Evolutionary conservation across 441 rosid species (phyloP), one percentile per base, ranked within the genome.

Genomic region (Metrosideros polymorpha): DNA sequence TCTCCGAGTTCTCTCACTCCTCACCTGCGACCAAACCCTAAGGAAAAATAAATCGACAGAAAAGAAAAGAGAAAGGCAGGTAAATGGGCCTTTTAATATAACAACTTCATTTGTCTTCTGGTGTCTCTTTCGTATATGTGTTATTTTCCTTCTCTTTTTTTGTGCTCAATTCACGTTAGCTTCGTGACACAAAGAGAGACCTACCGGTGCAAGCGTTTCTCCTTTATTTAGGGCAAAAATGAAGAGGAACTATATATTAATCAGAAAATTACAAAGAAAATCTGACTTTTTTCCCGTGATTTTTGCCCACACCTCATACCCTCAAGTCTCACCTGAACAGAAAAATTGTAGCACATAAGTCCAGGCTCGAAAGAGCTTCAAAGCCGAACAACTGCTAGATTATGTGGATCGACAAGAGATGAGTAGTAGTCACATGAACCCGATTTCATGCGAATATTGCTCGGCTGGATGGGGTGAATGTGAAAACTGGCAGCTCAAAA

Each of bases 1-100:
- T 92, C 61, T 90, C 98, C 89, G 88, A 84, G 82, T 89, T 90
- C 59, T n/a, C n/a, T 90, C 93, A 75, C 93, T 90, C 87, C 90
- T 93, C 77, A 93, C 98, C 99, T 98, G 89, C 83, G 77, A 57
- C 47, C 85, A 52, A 75, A 24, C 50, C 82, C 82, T 14, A 24
- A 24, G 29, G 49, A 42, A 22, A 43, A 9, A 6, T 42, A 10
- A n/a, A 61, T 30, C 51, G 10, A 77, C 84, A 71, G 5, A 63
- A 84, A 47, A 29, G 45, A 39, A n/a, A 42, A 45, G 3, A 9
- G 18, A 53, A 32, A 19, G 51, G 43, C 49, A 12, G n/a, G 82
- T 24, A 75, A 75, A 75, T 12, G 82, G 82, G n/a, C n/a, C 29
- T 75, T 56, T 56, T n/a, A n/a, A 19, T 82, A 63, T 54, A 82